Base-by-base conservation (phyloP, 371 early-diverging fungal genomes). In the Lichtheimia ramosa region DNA sequence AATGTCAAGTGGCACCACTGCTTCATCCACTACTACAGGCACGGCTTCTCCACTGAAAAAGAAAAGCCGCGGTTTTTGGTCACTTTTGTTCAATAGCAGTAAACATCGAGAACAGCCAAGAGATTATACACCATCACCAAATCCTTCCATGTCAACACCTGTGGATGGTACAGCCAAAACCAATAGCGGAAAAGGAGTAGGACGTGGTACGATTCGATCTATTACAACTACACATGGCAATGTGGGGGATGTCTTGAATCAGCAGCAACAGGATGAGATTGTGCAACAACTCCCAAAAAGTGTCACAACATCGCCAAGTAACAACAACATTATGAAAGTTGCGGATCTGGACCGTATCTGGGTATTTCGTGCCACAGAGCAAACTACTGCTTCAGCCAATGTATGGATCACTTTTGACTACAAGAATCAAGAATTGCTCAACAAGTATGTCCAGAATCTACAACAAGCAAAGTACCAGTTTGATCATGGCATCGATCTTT, bases 341-440 rank as follows among this genome's bases (percentile, higher is more conserved):
- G 63, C 64, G 16, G 50, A 51, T 2, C 58, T 73, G n/a, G 56
- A 62, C 8, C 59, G 51, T n/a, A 59, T 73, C 23, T 73, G 69
- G 69, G 73, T 66, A 0, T 73, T 73, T 51, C 57, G 57, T 40
- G 48, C 43, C 46, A 62, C 13, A 15, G 61, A 8, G 10, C 48
- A 52, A 14, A 46, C 5, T 21, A 15, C 27, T 21, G 23, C 48
- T 20, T 56, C 46, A n/a, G 23, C 5, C 6, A 53, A 58, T 13
- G 65, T 65, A 18, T 73, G 73, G 73, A 63, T 59, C 3, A 62
- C 64, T 2, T 73, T 73, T 61, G 73, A 73, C 34, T 73, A 62
- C 42, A 59, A 59, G 7, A 73, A 73, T 41, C 73, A 73, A 56
- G 25, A 54, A 13, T 48, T 73, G 7, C 56, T 58, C n/a, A 10